Percentiles rank a stretch among this genome's conserved stretches.
phyloP scores from a whole-genome alignment of 768 basidiomycete species.

The Suillus hirtellus region DNA sequence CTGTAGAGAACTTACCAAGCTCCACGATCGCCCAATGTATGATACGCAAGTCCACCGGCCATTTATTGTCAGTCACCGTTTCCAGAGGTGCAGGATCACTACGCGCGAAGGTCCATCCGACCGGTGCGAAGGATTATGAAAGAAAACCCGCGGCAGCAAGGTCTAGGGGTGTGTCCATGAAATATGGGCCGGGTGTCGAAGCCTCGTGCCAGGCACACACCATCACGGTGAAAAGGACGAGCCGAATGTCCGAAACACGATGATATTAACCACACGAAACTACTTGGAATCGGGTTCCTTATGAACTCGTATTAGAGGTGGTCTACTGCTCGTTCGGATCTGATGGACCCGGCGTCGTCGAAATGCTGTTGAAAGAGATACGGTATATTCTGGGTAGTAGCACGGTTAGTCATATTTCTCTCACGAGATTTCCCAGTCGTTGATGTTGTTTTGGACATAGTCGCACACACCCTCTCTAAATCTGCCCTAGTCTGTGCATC shows the following conservation, averaged over 20 bases:
- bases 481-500: neutral
- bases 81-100: neutral
- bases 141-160: neutral
- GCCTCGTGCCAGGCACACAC: neutral
- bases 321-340: neutral
- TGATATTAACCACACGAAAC: neutral
- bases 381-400: neutral
- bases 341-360: neutral
- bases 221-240: neutral
- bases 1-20: neutral
- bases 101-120: neutral
- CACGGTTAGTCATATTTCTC: neutral
- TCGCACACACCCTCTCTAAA: neutral
- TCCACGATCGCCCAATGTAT: neutral
- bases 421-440: neutral
- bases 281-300: neutral
- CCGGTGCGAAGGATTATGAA: neutral
- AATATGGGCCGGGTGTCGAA: neutral
- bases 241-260: neutral
- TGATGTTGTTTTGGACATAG: neutral
- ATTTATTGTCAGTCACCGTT: neutral
- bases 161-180: neutral
- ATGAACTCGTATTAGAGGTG: neutral
- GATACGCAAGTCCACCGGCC: neutral
- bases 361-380: neutral